Evolutionary conservation across 352 stramenopile species (phyloP).

Genomic region (Phytophthora meadii): DNA sequence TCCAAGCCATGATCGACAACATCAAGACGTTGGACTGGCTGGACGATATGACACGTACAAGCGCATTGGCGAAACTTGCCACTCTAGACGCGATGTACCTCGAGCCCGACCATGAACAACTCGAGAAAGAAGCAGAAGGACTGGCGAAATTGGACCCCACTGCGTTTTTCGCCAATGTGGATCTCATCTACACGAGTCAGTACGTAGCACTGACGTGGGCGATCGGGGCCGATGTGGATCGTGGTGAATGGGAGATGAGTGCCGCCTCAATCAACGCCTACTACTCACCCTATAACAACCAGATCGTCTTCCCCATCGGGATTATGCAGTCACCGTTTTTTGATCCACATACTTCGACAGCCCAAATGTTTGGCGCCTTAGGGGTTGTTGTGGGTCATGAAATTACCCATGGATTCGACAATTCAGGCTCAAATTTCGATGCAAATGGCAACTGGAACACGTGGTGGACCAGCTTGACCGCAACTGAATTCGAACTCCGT

Average conservation of each 20-base stretch:
- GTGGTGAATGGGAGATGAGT: conserved; percentile 87
- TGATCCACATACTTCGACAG: conserved; percentile 67
- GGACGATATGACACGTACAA: conserved; percentile 73
- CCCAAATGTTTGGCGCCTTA: conserved; percentile 93
- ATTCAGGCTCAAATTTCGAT: conserved; percentile 88
- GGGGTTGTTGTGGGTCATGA: conserved; percentile 93
- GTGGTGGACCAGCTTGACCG: conserved; percentile 91
- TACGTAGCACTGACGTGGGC: conserved; percentile 35
- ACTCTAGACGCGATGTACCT: conserved; percentile 31
- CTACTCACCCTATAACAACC: conserved; percentile 67
- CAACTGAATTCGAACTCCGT: conserved; percentile 66
- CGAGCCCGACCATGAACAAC: conserved; percentile 39
- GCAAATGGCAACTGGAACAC: conserved; percentile 88
- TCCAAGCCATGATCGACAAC: conserved; percentile 75
- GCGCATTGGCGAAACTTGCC: conserved; percentile 86
- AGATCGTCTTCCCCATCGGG: conserved; percentile 94
- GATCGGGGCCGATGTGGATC: conserved; percentile 55
- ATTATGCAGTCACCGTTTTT: conserved; percentile 95
- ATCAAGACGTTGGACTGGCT: conserved; percentile 92
- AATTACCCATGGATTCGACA: conserved; percentile 95
- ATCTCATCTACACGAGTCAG: conserved; percentile 40
- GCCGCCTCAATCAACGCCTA: conserved; percentile 92
- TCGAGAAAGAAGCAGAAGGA: conserved; percentile 49
- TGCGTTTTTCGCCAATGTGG: conserved; percentile 61
- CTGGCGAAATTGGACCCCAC: conserved; percentile 34